A percentile compares a stretch with the other conserved stretches of the same genome.
These are phyloP conservation scores for Chlorencoelia australis DNA, from an alignment of 2,329 filamentous ascomycete genomes.

Conservation along the genomic window DNA sequence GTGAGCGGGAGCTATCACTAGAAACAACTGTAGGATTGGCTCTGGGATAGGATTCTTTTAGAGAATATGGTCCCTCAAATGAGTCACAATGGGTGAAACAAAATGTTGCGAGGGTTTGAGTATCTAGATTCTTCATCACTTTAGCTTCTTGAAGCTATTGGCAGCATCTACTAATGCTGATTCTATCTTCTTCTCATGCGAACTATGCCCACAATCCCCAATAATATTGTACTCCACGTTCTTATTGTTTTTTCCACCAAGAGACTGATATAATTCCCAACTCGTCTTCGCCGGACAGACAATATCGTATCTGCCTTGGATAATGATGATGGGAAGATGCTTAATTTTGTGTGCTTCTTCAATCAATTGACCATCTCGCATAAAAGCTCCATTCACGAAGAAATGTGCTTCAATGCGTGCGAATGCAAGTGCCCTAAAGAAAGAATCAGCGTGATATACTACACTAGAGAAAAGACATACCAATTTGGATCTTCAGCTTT, in stretches of 20 bases:
- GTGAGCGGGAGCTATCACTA: too few species aligned
- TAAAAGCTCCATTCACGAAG: conserved; percentile 32
- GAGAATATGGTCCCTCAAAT: too few species aligned
- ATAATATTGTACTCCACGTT: conserved; percentile 23
- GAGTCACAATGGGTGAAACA: too few species aligned
- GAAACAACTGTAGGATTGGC: too few species aligned
- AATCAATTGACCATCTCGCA: conserved; percentile 33
- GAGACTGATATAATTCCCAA: conserved; percentile 33
- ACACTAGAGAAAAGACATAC: conserved; percentile 4
- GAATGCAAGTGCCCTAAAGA: conserved; percentile 26
- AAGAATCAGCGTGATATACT: background rate
- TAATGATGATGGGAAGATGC: conserved; percentile 28
- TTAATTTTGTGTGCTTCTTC: conserved; percentile 22
- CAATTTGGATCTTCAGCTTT: conserved; percentile 23
- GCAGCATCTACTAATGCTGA: conserved; percentile 22
- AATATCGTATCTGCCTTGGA: conserved; percentile 37
- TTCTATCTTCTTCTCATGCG: conserved; percentile 21
- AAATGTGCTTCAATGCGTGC: conserved; percentile 35
- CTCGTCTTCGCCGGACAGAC: conserved; percentile 34
- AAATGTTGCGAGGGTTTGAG: too few species aligned
- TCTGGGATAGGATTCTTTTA: too few species aligned
- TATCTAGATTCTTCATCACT: too few species aligned
- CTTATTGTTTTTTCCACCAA: conserved; percentile 22
- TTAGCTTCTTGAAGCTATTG: conserved; percentile 26
- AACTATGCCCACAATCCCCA: conserved; percentile 23